Evolutionary conservation across 768 basidiomycete species (phyloP), one percentile per base, ranked within the genome.

Genomic region (Sporobolomyces phaffii): DNA sequence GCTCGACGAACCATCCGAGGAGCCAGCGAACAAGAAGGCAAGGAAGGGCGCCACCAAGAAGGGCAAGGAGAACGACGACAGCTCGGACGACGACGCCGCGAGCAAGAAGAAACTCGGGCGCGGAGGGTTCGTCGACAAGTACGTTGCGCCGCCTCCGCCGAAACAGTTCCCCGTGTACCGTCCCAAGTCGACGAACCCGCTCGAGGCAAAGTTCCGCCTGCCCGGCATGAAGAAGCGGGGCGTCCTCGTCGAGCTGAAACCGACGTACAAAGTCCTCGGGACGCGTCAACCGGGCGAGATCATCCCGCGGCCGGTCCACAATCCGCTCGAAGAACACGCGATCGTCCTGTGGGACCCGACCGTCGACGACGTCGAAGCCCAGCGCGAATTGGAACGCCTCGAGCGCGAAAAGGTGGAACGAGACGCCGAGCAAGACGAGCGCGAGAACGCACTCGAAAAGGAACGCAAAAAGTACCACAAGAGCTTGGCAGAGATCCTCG

Each of bases 321-420:
- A 99, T 76, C 96, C 93, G 1, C 93, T 99, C 89, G 86, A 89
- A 54, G 92, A 98, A 73, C 93, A 97, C 78, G 92, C 94, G 1
- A 96, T 99, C 66, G 94, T 99, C 4, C 79, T 97, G 18, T 99
- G 90, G 76, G 96, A 98, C 74, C 96, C 96, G 1, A 98, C 96
- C 0, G 86, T 94, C 51, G 92, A 99, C 75, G 87, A 89, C 75
- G 80, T 87, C 70, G 91, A 93, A 77, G 91, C 91, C 0, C 89
- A 91, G 74, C 88, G 91, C 74, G 91, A 91, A 75, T 82, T 82
- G 73, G 84, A 81, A 76, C 86, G 85, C 64, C 81, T 88, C 41
- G 83, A 87, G 74, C 7, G 11, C 15, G 85, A 87, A 73, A 87
- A 88, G 74, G 84, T 81, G 36, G 87, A 83, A 75, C 82, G 82